phyloP scores from a whole-genome alignment of 495 filamentous ascomycete species.

The Neurospora terricola region DNA sequence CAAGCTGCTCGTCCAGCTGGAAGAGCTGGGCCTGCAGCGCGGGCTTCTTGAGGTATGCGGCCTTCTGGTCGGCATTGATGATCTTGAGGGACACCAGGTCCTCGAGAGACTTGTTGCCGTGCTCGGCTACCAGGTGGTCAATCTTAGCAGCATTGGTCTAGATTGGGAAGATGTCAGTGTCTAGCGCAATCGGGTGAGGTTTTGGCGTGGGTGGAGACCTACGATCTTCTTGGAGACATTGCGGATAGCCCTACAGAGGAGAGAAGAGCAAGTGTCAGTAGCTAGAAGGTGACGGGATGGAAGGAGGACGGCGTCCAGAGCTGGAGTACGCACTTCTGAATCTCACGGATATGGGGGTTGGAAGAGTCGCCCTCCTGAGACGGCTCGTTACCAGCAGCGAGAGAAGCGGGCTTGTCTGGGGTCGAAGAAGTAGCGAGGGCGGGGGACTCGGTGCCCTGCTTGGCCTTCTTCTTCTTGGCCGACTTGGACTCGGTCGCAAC shows the following conservation, averaged over 20 bases:
- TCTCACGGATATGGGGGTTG: constrained; percentile 68
- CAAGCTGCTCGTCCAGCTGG: constrained; percentile 76
- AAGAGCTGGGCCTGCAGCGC: constrained; percentile 59
- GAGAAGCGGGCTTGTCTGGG: constrained; percentile 31
- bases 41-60: constrained; percentile 85
- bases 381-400: constrained; percentile 30
- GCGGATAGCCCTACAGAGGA: constrained; percentile 60
- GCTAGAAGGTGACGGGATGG: not conserved
- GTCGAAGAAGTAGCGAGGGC: constrained; percentile 30
- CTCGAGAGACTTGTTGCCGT: constrained; percentile 67
- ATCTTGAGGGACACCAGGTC: constrained; percentile 72
- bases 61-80: constrained; percentile 89
- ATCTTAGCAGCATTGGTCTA: constrained; percentile 72
- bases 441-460: constrained; percentile 40
- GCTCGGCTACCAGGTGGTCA: constrained; percentile 65
- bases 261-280: constrained; percentile 17
- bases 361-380: constrained; percentile 50
- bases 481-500: constrained; percentile 47
- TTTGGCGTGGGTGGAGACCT: constrained; percentile 26
- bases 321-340: constrained; percentile 61
- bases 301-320: not conserved
- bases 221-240: constrained; percentile 84
- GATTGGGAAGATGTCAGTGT: constrained; percentile 10
- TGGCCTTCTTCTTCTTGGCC: constrained; percentile 67
- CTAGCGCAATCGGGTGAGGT: not conserved